Evolutionary conservation across 371 early-diverging fungal genomes (phyloP), one percentile per base, ranked within the genome.

Genomic region (Mortierella sp.): DNA sequence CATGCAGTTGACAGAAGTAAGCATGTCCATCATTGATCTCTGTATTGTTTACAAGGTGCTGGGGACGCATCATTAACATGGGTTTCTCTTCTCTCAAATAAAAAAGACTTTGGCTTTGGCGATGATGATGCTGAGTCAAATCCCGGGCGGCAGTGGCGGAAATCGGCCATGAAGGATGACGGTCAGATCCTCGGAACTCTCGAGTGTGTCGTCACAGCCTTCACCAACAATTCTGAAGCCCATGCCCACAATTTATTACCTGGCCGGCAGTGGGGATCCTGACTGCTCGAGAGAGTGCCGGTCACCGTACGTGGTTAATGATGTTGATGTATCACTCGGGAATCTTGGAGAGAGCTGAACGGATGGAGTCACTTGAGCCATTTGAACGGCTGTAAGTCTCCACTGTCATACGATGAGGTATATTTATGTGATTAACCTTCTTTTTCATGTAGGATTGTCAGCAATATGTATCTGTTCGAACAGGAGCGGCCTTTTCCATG

Each of bases 1-100:
- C 50, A 58, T 23, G 58, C 64, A 42, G 53, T 57, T 50, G 64
- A 58, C 52, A 55, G 19, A 2, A 19, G 64, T 57, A 64, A 58
- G 52, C 49, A 34, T 39, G 34, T 60, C 51, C n/a, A 51, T 2
- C 39, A 58, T 47, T 58, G 48, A 31, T 28, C 46, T 58, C 49
- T 58, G 38, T 49, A 21, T 30, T 58, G 16, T 47, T 31, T 48
- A 4, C 57, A 57, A 46, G 16, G 43, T 48, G 34, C 34, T 31
- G 27, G 30, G 23, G 38, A 58, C 16, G 21, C 23, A 8, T 14
- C 27, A 48, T 42, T 58, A 6, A 58, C 23, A 42, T 58, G 38
- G 19, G 14, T 14, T 48, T 34, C 48, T 58, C 23, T 34, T 23
- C 38, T 58, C 47, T 38, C 48, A 58, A 28, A 31, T 21, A 34